Evolutionary conservation across 2,329 filamentous ascomycete genomes (phyloP).

Genomic region (Stagonosporopsis rhizophila): DNA sequence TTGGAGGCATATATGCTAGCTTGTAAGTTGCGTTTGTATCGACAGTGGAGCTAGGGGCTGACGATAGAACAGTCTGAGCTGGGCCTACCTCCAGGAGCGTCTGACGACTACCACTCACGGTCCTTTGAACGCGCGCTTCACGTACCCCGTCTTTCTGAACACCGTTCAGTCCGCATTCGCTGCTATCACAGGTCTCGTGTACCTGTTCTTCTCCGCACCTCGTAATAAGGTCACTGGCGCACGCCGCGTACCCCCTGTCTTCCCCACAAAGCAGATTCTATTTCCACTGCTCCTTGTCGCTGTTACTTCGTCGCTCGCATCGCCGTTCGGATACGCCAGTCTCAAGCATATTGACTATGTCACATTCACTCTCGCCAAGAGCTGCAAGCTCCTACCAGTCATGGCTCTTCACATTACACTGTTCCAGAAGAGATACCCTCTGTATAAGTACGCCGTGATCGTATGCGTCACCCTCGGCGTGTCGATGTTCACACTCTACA

Average conservation of each 20-base stretch:
- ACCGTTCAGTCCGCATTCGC: constrained; percentile 94
- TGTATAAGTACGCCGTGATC: constrained; percentile 97
- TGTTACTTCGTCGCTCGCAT: constrained; percentile 84
- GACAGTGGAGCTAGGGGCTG: not conserved
- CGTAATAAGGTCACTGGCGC: constrained; percentile 45
- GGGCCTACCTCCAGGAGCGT: constrained; percentile 96
- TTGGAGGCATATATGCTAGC: constrained; percentile 94
- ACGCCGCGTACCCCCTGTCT: constrained; percentile 63
- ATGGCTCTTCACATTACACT: constrained; percentile 96
- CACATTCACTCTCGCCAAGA: constrained; percentile 96
- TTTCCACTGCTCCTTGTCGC: constrained; percentile 83
- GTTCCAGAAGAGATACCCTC: constrained; percentile 85
- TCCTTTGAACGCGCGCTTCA: constrained; percentile 71
- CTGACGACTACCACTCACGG: constrained; percentile 93
- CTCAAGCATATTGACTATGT: constrained; percentile 97
- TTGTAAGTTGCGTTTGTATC: constrained; percentile 67
- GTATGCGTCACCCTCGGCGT: constrained; percentile 90
- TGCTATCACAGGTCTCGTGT: constrained; percentile 79
- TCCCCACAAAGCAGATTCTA: constrained; percentile 78
- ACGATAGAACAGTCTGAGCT: constrained; percentile 71
- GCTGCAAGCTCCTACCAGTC: constrained; percentile 97
- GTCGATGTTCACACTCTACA: constrained; percentile 91
- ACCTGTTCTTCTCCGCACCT: constrained; percentile 73
- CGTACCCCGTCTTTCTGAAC: constrained; percentile 93
- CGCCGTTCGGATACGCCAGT: constrained; percentile 93